A percentile compares a stretch with the other conserved stretches of the same genome.
Conservation (phyloP, 1,284 basidiomycete species). For the Trichosporon ovoides region DNA sequence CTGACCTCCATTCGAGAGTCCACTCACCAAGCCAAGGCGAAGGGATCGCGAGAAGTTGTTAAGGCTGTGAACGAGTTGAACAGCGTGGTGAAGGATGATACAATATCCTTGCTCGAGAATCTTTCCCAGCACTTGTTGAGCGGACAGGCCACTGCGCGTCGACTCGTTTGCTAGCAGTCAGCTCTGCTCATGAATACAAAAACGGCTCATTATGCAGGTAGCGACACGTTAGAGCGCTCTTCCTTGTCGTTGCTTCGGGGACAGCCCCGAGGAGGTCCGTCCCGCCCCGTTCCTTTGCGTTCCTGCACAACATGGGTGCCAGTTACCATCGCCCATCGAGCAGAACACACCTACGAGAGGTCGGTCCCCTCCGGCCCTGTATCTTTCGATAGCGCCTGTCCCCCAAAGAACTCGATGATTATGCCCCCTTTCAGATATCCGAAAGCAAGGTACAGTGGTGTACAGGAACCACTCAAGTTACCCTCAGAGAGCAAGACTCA, state of each 20-base stretch:
- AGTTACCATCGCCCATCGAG: too few species aligned
- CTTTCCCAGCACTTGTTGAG: too few species aligned
- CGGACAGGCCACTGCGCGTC: too few species aligned
- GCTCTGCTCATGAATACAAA: too few species aligned
- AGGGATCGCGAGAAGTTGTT: too few species aligned
- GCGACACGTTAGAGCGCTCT: not conserved
- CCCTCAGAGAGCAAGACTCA: not conserved
- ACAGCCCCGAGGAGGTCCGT: not conserved
- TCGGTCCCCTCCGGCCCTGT: not conserved
- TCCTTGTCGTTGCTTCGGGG: not conserved
- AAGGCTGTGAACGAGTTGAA: too few species aligned
- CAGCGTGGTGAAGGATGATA: too few species aligned
- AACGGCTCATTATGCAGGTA: not conserved
- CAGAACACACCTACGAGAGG: not conserved
- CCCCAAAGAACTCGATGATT: not conserved
- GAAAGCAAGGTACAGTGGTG: not conserved
- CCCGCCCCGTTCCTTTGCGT: constrained; percentile 1
- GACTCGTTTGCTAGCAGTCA: too few species aligned
- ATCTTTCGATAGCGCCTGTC: not conserved
- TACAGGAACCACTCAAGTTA: constrained; percentile 1
- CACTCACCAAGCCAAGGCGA: too few species aligned
- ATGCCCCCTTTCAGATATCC: not conserved
- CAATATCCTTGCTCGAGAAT: too few species aligned
- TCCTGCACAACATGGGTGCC: not conserved
- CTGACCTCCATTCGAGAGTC: too few species aligned